Base-by-base conservation (phyloP, 441 rosid species). In the Eutrema salsugineum region DNA sequence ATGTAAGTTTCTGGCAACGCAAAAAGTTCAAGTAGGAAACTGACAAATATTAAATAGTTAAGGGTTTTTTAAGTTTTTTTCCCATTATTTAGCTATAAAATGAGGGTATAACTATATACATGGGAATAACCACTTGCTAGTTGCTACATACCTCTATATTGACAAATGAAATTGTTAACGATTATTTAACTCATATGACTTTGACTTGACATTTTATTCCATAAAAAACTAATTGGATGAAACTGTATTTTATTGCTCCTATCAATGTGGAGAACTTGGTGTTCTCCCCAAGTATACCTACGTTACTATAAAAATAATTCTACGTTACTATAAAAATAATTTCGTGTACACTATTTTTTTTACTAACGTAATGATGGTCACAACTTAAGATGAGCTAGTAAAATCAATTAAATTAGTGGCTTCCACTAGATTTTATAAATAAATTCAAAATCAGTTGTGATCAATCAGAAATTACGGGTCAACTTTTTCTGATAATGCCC, bases 381-480 rank as follows among this genome's bases (percentile, higher is more conserved):
- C 57, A 51, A 60, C 50, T 51, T 2, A 59, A 51, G 43, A 53
- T 19, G 15, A 54, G 11, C 65, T n/a, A 56, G 55, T 55, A 76
- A 74, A 63, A 30, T 40, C 32, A 40, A 55, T 46, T 6, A 75
- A 27, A 47, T 16, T 63, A 76, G 75, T 75, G 70, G 53, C 39
- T 46, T 54, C 74, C 66, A 63, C 56, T 32, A 20, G 11, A 19
- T 48, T 51, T 51, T 17, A 62, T 58, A 58, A 30, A 50, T 5
- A 66, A 72, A 67, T 32, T 58, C 7, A 61, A 75, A 75, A 75
- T 59, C 42, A 75, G 50, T 61, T 68, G 69, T 62, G 44, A 54
- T 62, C 58, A 62, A 46, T 75, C 60, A 68, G 27, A 70, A 75
- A 63, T 70, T 63, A 56, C 71, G 75, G 66, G 75, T 63, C 71